Base-by-base conservation (phyloP, 176 grass and related monocot species). In the Olyra latifolia region DNA sequence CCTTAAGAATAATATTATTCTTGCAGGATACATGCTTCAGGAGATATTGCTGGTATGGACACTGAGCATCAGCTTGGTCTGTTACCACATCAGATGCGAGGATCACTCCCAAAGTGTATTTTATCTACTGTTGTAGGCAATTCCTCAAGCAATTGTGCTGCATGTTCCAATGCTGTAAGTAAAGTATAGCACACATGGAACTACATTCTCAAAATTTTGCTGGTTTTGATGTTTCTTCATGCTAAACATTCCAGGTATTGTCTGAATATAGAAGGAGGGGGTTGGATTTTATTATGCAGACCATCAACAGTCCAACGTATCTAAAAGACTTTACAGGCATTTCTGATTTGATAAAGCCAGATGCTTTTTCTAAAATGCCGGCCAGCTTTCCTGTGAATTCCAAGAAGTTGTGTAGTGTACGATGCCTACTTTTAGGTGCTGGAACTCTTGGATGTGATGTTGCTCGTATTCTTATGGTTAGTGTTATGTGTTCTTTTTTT, bases 381-480 rank as follows among this genome's bases (percentile, higher is more conserved):
- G 2, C 61, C 45, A 91, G 52, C 44, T 71, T 93, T 48, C 75
- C 86, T 73, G 85, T 87, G 50, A 86, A 89, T 85, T 76, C 86
- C 66, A 81, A 85, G 59, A 87, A 85, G 40, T 46, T 94, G 79
- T 89, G 85, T 73, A 75, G 87, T 85, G 74, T 87, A 15, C 74
- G 80, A 65, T 98, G 95, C 57, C 81, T 98, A 78, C 88, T 98
- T 20, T 71, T 98, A 77, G 95, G 95, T 73, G 95, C 88, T 78
- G 95, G 95, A 62, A 98, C 95, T 53, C 95, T 98, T 89, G 95
- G 95, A 72, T 98, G 95, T 80, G 92, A 98, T 85, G 88, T 98
- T 90, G 95, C 95, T 80, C 95, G 89, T 29, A 82, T 98, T 92
- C 92, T 98, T 69, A 91, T 98, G 92, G 95, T 98, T 42, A 87